Evolutionary conservation across 306 rosid species (phyloP), one percentile per base, ranked within the genome.

Genomic region (Crotalaria pallida): DNA sequence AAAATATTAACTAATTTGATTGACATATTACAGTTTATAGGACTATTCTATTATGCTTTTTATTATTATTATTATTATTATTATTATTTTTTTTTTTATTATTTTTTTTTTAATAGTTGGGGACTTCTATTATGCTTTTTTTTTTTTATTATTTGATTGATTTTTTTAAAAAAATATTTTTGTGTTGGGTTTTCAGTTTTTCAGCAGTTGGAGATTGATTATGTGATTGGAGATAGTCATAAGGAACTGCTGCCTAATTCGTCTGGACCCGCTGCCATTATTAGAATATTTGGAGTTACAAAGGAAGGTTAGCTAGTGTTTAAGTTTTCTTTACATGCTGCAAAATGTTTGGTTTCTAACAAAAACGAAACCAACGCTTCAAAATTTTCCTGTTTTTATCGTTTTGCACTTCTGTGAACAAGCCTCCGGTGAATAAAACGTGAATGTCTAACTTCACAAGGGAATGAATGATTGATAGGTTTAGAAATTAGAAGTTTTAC

Each of bases 181-280:
- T 6, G 23, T 33, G 8, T 12, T 5, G 49, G 22, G 23, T 58
- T 69, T 6, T 7, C 65, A 94, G 98, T 80, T 34, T 94, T 94
- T 75, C 98, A 94, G 83, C 98, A 94, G 71, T 58, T 94, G 74
- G 98, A 94, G 78, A 94, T 94, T 71, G 97, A 94, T 76, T 94
- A 88, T 49, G 92, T 94, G 47, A 85, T 90, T 9, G 95, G 92
- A 51, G 98, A 88, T 71, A 87, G 82, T 75, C 82, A 80, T 47
- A 85, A 45, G 55, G 86, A 69, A 44, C 82, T 94, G 89, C 22
- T 85, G 69, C 95, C 95, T 0, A 87, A 86, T 34, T 77, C 86
- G 10, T 77, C 91, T 44, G 97, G 96, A 27, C 83, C 95, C 0
- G 90, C 96, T 34, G 97, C 98, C 38, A 84, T 94, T 72, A 86